Conservation (phyloP, 108 stramenopile species). For the Bacterosira constricta region DNA sequence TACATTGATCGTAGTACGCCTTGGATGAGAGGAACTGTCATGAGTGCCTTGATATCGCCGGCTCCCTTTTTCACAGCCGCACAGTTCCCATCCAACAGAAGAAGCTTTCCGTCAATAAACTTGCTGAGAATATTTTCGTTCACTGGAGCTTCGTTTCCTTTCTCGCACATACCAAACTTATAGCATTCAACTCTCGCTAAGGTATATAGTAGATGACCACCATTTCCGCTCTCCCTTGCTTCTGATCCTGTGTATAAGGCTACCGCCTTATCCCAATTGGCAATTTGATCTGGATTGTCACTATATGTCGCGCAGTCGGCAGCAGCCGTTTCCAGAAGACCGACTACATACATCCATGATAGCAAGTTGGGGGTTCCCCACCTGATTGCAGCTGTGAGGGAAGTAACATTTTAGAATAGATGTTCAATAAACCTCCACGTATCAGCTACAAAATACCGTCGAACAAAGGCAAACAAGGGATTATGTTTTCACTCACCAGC, state of each 20-base stretch:
- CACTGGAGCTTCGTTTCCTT: constrained; percentile 5
- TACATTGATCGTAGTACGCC: constrained; percentile 8
- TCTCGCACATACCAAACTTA: constrained; percentile 17
- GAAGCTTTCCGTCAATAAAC: neutral
- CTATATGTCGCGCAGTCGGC: neutral
- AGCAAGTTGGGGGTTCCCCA: constrained; percentile 14
- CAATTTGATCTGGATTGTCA: constrained; percentile 4
- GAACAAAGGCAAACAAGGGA: neutral
- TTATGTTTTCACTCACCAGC: constrained; percentile 3
- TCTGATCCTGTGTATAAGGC: constrained; percentile 25
- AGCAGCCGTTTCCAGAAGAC: constrained; percentile 3
- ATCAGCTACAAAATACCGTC: neutral
- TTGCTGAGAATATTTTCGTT: constrained; percentile 16
- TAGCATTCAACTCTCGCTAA: constrained; percentile 6
- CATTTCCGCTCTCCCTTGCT: neutral
- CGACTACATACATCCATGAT: constrained; percentile 16
- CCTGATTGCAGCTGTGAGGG: constrained; percentile 23
- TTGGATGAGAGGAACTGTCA: constrained; percentile 17
- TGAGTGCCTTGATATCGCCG: constrained; percentile 8
- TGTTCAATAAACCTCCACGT: too few relatives aligned
- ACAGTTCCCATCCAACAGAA: neutral
- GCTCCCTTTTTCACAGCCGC: neutral
- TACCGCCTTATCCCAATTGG: constrained; percentile 14
- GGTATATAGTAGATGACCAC: constrained; percentile 11
- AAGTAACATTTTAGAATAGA: too few relatives aligned